phyloP scores from a whole-genome alignment of 1,139 yeast species.

The Insectozyma bohioensis region DNA sequence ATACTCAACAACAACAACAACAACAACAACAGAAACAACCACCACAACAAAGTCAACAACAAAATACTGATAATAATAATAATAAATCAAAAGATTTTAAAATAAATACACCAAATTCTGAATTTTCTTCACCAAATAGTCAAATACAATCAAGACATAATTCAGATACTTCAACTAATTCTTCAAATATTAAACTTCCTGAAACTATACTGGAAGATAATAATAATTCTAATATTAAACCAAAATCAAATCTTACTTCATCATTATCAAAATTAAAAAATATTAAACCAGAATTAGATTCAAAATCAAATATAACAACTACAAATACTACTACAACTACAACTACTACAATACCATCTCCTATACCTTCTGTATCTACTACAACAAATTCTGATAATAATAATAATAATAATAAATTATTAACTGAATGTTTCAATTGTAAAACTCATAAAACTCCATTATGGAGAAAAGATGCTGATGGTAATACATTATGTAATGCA shows the following conservation, averaged over 20 bases:
- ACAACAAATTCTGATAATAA: not conserved
- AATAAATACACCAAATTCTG: constrained; percentile 11
- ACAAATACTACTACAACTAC: constrained; percentile 5
- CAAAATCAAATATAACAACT: constrained; percentile 31
- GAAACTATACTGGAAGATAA: constrained; percentile 1
- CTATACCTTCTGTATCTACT: constrained; percentile 9
- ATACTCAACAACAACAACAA: constrained; percentile 15
- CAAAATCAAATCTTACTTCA: constrained; percentile 35
- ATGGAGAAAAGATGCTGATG: constrained; percentile 58
- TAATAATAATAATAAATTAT: not conserved
- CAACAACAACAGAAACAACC: constrained; percentile 16
- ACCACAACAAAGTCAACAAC: constrained; percentile 4
- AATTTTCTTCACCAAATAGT: constrained; percentile 9
- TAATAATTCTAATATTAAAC: constrained; percentile 5
- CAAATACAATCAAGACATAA: constrained; percentile 4
- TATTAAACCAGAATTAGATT: constrained; percentile 8
- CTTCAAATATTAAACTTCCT: constrained; percentile 6
- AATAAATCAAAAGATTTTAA: constrained; percentile 4
- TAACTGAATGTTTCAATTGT: constrained; percentile 37
- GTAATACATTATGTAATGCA: constrained; percentile 59
- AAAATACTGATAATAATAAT: too few relatives aligned
- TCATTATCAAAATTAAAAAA: constrained; percentile 23
- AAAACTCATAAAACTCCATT: constrained; percentile 57
- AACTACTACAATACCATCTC: not conserved
- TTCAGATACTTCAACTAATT: constrained; percentile 5